Base-by-base conservation (phyloP, 768 basidiomycete species). In the Amanita exitialis region DNA sequence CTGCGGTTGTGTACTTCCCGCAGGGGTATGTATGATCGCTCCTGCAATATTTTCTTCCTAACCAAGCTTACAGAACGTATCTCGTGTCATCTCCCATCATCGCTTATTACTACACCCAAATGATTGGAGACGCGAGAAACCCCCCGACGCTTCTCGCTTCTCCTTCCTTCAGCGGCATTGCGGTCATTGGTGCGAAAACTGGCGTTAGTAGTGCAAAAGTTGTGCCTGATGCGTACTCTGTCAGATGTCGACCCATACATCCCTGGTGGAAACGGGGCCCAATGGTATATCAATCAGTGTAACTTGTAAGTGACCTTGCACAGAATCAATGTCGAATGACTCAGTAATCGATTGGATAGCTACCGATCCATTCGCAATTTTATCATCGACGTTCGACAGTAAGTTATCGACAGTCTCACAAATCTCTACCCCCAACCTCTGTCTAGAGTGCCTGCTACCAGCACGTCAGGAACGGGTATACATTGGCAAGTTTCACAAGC, bases 401-500 rank as follows among this genome's bases (percentile, higher is more conserved):
- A 59, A 51, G 49, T 59, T 8, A 15, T 28, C 7, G 21, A 25
- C 23, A n/a, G 13, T n/a, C n/a, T 23, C 9, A 37, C 10, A n/a
- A 6, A 9, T n/a, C 4, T 37, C 23, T 48, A 10, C n/a, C 13
- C 7, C 3, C 8, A 34, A 27, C 3, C 15, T 16, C 13, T 8
- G 7, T 27, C 20, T 41, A 71, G 70, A 44, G 75, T 83, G 53
- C 76, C 81, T 35, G 67, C 81, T 2, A 61, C 67, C n/a, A 67
- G 69, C 12, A 65, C 71, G 2, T 67, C 75, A 56, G 84, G 78
- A 38, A 86, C 82, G 10, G 86, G 84, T 34, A 68, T 90, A 27
- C 87, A 90, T 59, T 90, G 87, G 87, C 87, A 90, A 66, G 82
- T 89, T 25, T 78, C 88, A 0, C 87, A 90, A 62, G 73, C 81